Conservation (phyloP, 441 rosid genomes). For the Populus hybrid region DNA sequence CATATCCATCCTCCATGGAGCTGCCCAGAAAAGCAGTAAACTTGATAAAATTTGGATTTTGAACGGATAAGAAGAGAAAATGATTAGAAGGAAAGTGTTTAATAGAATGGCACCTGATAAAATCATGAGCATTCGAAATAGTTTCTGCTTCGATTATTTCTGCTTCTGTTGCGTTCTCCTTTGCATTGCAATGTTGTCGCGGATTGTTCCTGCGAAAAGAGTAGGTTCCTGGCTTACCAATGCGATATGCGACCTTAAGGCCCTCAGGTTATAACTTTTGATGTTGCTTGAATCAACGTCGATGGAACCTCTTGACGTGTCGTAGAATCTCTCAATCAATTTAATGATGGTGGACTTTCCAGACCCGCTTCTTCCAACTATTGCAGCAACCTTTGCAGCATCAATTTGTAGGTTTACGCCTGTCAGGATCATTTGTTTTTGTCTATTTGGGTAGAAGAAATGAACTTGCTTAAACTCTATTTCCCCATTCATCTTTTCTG, state of each 20-base stretch:
- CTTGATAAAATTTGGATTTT: neutral
- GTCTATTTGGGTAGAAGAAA: slow-evolving; percentile 22
- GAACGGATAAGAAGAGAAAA: neutral
- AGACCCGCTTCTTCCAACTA: slow-evolving; percentile 28
- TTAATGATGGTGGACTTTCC: slow-evolving; percentile 28
- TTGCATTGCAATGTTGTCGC: slow-evolving; percentile 17
- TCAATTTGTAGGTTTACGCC: slow-evolving; percentile 14
- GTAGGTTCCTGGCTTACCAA: slow-evolving; percentile 10
- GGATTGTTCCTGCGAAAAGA: slow-evolving; percentile 18
- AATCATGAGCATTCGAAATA: neutral
- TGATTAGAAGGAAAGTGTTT: neutral
- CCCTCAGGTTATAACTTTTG: slow-evolving; percentile 14
- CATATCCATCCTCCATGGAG: slow-evolving; percentile 20
- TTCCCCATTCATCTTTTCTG: slow-evolving; percentile 17
- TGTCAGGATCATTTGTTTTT: slow-evolving; percentile 11
- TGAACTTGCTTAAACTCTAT: slow-evolving; percentile 15
- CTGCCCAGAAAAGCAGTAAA: neutral
- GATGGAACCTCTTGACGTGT: slow-evolving; percentile 14
- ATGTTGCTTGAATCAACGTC: slow-evolving; percentile 15
- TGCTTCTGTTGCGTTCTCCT: neutral
- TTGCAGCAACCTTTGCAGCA: slow-evolving; percentile 17
- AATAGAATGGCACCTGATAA: neutral
- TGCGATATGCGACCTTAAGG: slow-evolving; percentile 17
- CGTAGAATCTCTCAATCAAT: slow-evolving; percentile 27
- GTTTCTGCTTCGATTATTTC: slow-evolving; percentile 8